Base-by-base conservation (phyloP, 768 basidiomycete genomes). In the Naganishia onofrii region DNA sequence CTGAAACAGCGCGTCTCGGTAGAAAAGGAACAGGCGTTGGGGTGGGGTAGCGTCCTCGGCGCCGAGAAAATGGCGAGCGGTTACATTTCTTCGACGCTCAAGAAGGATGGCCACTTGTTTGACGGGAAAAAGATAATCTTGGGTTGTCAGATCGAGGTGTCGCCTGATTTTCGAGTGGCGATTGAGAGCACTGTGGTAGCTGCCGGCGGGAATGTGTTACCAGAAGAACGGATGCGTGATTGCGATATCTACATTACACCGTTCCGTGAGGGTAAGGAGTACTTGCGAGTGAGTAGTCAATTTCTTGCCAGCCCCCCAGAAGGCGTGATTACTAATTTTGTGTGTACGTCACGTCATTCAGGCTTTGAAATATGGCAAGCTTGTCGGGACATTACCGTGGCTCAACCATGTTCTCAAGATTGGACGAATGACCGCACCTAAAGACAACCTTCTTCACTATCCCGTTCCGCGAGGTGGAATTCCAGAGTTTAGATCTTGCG, bases 331-430 rank as follows among this genome's bases (percentile, higher is more conserved):
- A 4, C 34, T 68, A 52, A 57, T 70, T 32, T 38, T 66, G 44
- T 29, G 42, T 17, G 21, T 26, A 51, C 48, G 48, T 26, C 19
- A 15, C 48, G 48, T 26, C 19, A 15, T n/a, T 3, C 76, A 93
- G 89, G 91, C 92, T 19, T 84, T 86, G 26, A 82, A 83, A 31
- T 73, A 74, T 4, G 76, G 80, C 19, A 88, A 88, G 78, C 85
- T 86, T 5, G 86, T 97, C 23, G 93, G 89, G 0, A 91, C 88
- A 0, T 83, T 94, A 2, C 83, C 87, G 0, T 96, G 93, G 93
- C 75, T 95, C 15, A 91, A 91, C 78, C 87, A 89, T 76, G 88
- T 91, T 7, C 85, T 91, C 70, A 84, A 87, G 0, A 85, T 85
- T 0, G 88, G 88, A 2, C 80, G 84, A 0, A 76, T 90, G 4